Percentiles rank a stretch among this genome's conserved stretches.
Evolutionary conservation across 371 early-diverging fungal species (phyloP).

Genomic region (Choanephora cucurbitarum): DNA sequence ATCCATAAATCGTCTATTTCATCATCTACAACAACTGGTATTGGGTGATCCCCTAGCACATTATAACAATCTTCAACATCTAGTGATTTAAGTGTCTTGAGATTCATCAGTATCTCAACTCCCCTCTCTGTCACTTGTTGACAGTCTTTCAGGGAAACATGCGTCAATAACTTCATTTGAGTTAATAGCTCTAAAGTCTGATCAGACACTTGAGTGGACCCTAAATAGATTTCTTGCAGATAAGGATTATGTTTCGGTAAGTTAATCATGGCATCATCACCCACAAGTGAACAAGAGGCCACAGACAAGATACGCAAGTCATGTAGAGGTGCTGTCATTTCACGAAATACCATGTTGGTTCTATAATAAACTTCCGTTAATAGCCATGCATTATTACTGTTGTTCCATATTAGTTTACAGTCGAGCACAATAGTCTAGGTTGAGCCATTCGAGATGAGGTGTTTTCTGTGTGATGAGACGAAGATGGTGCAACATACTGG

Average conservation of each 20-base stretch:
- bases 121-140: constrained; percentile 20
- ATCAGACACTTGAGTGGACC: constrained; percentile 21
- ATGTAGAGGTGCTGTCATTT: constrained; percentile 8
- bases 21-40: no score
- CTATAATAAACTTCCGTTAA: constrained; percentile 13
- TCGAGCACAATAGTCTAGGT: constrained; percentile 17
- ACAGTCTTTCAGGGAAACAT: constrained; percentile 14
- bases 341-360: constrained; percentile 13
- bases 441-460: constrained; percentile 19
- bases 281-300: constrained; percentile 15
- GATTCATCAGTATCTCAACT: constrained; percentile 5
- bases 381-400: no score
- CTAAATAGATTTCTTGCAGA: constrained; percentile 18
- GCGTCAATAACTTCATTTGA: constrained; percentile 4
- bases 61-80: constrained; percentile 22
- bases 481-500: constrained; percentile 1
- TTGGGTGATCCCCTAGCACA: constrained; percentile 11
- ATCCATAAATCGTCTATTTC: neutral
- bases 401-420: constrained; percentile 10
- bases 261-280: constrained; percentile 13
- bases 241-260: constrained; percentile 10
- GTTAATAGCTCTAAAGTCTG: constrained; percentile 9
- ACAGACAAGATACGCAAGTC: constrained; percentile 19
- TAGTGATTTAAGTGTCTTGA: constrained; percentile 16
- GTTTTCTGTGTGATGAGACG: constrained; percentile 9